Percentiles rank a stretch among this genome's conserved stretches.
These are phyloP conservation scores for Pseudomonodictys pantanalensis DNA, from an alignment of 495 filamentous ascomycete species.

Conservation along the genomic window DNA sequence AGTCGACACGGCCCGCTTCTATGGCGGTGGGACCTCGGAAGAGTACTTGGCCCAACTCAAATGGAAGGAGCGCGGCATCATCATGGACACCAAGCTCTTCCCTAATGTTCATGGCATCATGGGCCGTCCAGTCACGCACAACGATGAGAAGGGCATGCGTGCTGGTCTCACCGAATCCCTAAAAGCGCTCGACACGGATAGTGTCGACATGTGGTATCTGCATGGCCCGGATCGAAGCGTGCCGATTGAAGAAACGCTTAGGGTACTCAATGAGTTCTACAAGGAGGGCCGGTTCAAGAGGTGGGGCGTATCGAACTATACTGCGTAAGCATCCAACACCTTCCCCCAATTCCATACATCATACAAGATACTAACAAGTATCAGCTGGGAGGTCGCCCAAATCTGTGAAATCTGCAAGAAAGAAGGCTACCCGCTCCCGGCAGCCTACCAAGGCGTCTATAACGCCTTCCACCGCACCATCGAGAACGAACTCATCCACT, in stretches of 20 bases:
- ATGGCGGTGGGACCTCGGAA: constrained; percentile 74
- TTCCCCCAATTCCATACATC: too few relatives aligned
- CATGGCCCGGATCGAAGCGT: constrained; percentile 72
- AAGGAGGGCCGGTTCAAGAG: constrained; percentile 81
- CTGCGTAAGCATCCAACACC: too few relatives aligned
- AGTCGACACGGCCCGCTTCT: constrained; percentile 62
- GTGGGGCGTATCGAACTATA: constrained; percentile 79
- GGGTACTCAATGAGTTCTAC: constrained; percentile 72
- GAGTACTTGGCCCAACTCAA: constrained; percentile 69
- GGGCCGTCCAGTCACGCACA: neutral
- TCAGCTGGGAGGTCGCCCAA: constrained; percentile 92
- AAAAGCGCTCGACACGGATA: constrained; percentile 67
- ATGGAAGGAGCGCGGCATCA: constrained; percentile 79
- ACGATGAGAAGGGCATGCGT: neutral
- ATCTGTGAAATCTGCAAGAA: constrained; percentile 74
- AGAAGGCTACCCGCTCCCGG: constrained; percentile 69
- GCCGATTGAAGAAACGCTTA: constrained; percentile 70
- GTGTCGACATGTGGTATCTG: constrained; percentile 83
- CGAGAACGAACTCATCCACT: constrained; percentile 74
- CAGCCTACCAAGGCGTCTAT: constrained; percentile 65
- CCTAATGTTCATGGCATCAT: constrained; percentile 51
- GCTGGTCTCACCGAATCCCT: constrained; percentile 60
- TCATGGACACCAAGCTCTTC: constrained; percentile 83
- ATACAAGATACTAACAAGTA: too few relatives aligned
- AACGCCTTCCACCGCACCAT: constrained; percentile 69